Conservation (phyloP, 2,329 filamentous ascomycete genomes). For the Hymenoscyphus occultus region DNA sequence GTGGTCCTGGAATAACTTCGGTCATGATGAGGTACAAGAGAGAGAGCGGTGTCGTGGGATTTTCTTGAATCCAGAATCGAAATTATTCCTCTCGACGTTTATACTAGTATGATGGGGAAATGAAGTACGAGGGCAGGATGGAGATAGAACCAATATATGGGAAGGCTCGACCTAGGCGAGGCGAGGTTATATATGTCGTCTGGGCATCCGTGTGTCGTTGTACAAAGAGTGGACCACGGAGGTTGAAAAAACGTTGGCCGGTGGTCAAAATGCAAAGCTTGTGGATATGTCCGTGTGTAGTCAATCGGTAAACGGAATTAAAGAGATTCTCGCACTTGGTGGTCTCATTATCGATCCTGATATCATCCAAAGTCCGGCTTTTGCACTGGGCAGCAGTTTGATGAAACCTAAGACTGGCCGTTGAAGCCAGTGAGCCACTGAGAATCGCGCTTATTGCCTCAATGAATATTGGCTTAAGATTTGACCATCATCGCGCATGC, state of each 20-base stretch:
- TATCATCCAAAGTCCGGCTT: background rate
- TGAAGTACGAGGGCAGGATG: background rate
- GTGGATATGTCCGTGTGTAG: background rate
- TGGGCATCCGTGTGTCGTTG: background rate
- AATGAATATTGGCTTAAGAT: background rate
- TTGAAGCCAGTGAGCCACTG: background rate
- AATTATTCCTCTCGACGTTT: background rate
- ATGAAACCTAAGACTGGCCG: background rate
- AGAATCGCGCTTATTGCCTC: background rate
- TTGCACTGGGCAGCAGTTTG: background rate
- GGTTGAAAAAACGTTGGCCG: background rate
- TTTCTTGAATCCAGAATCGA: background rate
- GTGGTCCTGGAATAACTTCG: constrained; percentile 58
- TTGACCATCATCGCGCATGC: background rate
- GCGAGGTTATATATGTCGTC: constrained; percentile 4
- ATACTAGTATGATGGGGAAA: background rate
- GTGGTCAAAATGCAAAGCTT: background rate
- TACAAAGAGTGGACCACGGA: constrained; percentile 1
- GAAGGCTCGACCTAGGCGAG: background rate
- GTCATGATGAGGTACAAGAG: constrained; percentile 12
- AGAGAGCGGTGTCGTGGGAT: background rate
- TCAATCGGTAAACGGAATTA: background rate
- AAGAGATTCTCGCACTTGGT: background rate
- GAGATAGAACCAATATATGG: background rate
- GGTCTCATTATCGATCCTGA: no score